Percentiles rank a stretch among this genome's conserved stretches.
Conservation (phyloP, 345 rosid species). For the Eucalyptus regnans region DNA sequence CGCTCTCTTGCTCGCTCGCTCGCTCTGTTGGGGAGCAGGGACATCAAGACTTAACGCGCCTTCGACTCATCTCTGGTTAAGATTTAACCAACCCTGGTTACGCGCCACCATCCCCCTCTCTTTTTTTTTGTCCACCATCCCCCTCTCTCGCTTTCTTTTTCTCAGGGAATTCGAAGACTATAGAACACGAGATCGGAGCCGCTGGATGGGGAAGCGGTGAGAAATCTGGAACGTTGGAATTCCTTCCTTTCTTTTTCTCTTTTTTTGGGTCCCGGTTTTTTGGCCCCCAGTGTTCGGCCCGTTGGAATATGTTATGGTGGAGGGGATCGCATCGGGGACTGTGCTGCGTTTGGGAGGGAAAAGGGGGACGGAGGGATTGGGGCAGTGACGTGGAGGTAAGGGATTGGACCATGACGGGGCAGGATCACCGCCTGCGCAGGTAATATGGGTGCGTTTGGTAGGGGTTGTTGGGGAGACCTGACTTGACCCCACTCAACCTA, state of each 20-base stretch:
- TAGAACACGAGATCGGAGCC: conserved; percentile 32
- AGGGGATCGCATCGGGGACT: not conserved
- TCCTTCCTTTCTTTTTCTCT: too few relatives aligned
- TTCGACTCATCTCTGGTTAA: not conserved
- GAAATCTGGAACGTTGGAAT: conserved; percentile 17
- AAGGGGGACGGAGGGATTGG: not conserved
- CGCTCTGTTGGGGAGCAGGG: not conserved
- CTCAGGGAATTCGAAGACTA: conserved; percentile 31
- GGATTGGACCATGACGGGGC: conserved; percentile 40
- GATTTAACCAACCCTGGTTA: not conserved
- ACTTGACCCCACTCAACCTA: not conserved
- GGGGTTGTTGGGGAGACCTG: too few relatives aligned
- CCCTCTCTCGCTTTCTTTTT: not conserved
- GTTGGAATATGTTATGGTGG: not conserved
- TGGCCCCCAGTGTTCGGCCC: not conserved
- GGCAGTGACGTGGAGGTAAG: conserved; percentile 23
- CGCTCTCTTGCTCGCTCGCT: not conserved
- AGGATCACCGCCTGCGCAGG: conserved; percentile 5
- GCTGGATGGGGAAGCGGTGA: conserved; percentile 21
- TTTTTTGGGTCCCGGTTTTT: not conserved
- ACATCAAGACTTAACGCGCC: not conserved
- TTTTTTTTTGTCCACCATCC: too few relatives aligned
- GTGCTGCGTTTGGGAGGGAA: not conserved
- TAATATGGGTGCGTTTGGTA: not conserved
- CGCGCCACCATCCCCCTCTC: not conserved